Conservation (phyloP, 2,329 filamentous ascomycete genomes). For the Phialophora macrospora region DNA sequence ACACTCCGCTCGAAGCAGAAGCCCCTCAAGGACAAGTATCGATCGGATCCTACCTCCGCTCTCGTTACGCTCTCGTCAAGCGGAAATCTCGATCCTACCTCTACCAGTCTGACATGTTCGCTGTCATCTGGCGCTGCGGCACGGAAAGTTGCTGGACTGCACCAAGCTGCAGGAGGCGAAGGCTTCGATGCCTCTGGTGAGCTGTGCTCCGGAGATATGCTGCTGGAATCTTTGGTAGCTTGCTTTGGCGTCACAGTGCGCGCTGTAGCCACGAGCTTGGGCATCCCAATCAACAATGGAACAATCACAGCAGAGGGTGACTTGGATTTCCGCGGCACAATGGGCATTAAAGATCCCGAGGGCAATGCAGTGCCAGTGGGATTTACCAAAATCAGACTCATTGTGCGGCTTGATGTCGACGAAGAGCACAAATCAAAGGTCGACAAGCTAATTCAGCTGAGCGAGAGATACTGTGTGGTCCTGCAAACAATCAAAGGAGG, state of each 20-base stretch:
- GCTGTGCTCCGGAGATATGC: constrained; percentile 57
- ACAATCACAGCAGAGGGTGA: constrained; percentile 54
- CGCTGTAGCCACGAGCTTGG: constrained; percentile 56
- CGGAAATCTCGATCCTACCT: constrained; percentile 52
- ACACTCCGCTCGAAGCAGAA: constrained; percentile 55
- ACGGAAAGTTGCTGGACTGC: constrained; percentile 53
- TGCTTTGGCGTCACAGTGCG: constrained; percentile 59
- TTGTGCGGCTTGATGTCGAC: constrained; percentile 51
- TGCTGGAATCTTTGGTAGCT: constrained; percentile 57
- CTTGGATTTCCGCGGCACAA: constrained; percentile 56
- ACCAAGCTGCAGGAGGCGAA: constrained; percentile 55
- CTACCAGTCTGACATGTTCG: constrained; percentile 52
- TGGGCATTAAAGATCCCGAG: constrained; percentile 51
- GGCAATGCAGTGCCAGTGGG: constrained; percentile 51
- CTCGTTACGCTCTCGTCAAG: constrained; percentile 53
- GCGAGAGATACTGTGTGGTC: constrained; percentile 57
- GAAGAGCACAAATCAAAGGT: constrained; percentile 50
- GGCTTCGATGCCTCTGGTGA: constrained; percentile 52
- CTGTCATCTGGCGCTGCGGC: constrained; percentile 52
- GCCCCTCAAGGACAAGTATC: constrained; percentile 55
- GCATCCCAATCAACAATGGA: constrained; percentile 51
- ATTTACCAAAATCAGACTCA: constrained; percentile 53
- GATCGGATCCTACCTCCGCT: constrained; percentile 51
- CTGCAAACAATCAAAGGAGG: constrained; percentile 49
- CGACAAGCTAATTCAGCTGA: constrained; percentile 54